Percentiles rank a stretch among this genome's conserved stretches.
These are phyloP conservation scores for Oidium heveae DNA, from an alignment of 2,329 filamentous ascomycete genomes.

Conservation along the genomic window DNA sequence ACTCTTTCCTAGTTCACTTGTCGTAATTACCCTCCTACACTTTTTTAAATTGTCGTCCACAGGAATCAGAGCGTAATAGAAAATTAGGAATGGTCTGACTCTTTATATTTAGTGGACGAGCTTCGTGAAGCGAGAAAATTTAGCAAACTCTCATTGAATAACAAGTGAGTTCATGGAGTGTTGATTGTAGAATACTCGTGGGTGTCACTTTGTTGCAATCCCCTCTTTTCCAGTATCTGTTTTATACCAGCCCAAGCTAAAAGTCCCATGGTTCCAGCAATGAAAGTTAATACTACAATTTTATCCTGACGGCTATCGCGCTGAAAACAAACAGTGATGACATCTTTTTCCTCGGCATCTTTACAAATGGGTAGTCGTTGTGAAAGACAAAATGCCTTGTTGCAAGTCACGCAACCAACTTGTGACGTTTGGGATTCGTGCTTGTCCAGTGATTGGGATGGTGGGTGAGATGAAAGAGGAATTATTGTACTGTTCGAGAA, in stretches of 20 bases:
- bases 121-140: no score
- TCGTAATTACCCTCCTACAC: no score
- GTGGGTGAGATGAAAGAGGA: constrained; percentile 20
- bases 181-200: no score
- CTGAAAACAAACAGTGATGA: constrained; percentile 38
- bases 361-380: constrained; percentile 37
- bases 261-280: constrained; percentile 30
- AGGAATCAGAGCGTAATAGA: no score
- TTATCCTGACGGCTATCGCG: constrained; percentile 41
- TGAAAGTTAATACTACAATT: constrained; percentile 39
- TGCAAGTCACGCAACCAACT: constrained; percentile 33
- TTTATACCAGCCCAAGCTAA: constrained; percentile 33
- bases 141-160: no score
- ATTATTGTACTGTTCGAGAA: constrained; percentile 46
- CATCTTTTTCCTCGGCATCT: constrained; percentile 36
- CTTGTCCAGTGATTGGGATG: constrained; percentile 4
- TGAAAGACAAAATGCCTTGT: constrained; percentile 35
- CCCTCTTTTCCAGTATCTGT: constrained; percentile 20
- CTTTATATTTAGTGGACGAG: no score
- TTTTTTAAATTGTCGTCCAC: no score
- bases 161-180: no score
- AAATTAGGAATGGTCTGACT: no score
- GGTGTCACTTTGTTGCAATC: constrained; percentile 1
- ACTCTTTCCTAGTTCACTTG: no score
- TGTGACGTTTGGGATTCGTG: constrained; percentile 13